These are phyloP conservation scores for Paracoccidioides lutzii DNA, from an alignment of 2,329 filamentous ascomycete genomes.

Conservation along the genomic window DNA sequence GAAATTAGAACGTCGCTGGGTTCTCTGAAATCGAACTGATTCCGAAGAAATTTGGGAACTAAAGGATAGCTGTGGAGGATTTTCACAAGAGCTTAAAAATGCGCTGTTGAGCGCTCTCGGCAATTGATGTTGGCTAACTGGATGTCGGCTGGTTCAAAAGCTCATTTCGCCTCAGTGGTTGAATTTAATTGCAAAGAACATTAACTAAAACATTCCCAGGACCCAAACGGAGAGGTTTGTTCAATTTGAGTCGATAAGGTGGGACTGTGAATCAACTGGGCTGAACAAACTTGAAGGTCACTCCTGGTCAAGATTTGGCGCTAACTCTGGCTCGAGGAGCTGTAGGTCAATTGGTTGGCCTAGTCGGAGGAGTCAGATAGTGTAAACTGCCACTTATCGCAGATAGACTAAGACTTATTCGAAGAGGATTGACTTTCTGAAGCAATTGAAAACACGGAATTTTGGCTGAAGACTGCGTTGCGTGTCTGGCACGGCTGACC, in stretches of 20 bases:
- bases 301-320: background rate
- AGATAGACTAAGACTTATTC: slow-evolving; percentile 2
- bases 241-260: background rate
- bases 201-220: background rate
- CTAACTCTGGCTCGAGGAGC: slow-evolving; percentile 2
- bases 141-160: background rate
- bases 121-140: background rate
- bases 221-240: background rate
- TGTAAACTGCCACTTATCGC: slow-evolving; percentile 6
- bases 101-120: background rate
- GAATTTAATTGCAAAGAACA: background rate
- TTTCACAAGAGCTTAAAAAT: background rate
- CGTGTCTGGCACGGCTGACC: slow-evolving; percentile 2
- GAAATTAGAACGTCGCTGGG: background rate
- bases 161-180: background rate
- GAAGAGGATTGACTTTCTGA: slow-evolving; percentile 1
- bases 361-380: slow-evolving; percentile 1
- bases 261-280: background rate
- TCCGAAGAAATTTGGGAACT: background rate
- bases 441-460: background rate
- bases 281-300: background rate
- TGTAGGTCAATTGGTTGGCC: slow-evolving; percentile 3
- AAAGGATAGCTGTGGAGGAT: background rate
- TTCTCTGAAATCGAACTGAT: background rate
- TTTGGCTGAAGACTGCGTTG: slow-evolving; percentile 3